Evolutionary conservation across 2,329 filamentous ascomycete species (phyloP).

Genomic region (Verticillium dahliae): DNA sequence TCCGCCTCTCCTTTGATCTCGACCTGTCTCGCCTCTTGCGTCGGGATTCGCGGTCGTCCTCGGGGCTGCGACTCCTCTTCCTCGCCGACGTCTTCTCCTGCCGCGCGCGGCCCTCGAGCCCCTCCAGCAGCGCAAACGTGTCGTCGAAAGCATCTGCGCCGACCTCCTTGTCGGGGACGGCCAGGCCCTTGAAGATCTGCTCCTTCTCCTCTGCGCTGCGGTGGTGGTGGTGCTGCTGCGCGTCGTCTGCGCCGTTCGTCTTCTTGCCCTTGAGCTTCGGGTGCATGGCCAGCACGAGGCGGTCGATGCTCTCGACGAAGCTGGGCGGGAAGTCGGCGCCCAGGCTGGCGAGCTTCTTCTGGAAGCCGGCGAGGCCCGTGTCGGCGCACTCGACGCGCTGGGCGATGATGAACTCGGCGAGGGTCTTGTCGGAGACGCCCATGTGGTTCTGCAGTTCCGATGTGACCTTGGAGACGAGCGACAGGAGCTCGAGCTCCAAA

Average conservation of each 20-base stretch:
- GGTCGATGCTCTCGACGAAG: conserved; percentile 85
- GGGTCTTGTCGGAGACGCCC: conserved; percentile 84
- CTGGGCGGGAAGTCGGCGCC: conserved; percentile 79
- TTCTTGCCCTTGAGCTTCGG: conserved; percentile 71
- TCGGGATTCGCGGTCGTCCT: conserved; percentile 37
- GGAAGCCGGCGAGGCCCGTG: conserved; percentile 59
- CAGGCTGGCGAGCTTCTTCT: conserved; percentile 65
- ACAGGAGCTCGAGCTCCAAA: conserved; percentile 83
- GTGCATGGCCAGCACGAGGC: conserved; percentile 82
- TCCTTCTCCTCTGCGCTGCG: conserved; percentile 59
- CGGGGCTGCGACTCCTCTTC: conserved; percentile 55
- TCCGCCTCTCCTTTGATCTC: conserved; percentile 33
- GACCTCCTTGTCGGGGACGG: conserved; percentile 70
- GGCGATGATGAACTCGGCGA: conserved; percentile 93
- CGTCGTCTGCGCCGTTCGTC: conserved; percentile 25
- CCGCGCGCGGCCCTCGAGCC: conserved; percentile 60
- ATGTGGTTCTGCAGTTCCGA: conserved; percentile 93
- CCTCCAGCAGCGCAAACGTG: conserved; percentile 86
- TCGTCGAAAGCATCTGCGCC: conserved; percentile 75
- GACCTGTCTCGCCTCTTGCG: conserved; percentile 32
- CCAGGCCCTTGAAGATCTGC: conserved; percentile 82
- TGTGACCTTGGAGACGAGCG: conserved; percentile 89
- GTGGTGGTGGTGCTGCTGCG: conserved; percentile 27
- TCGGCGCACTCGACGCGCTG: conserved; percentile 72
- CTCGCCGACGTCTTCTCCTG: conserved; percentile 36